Base-by-base conservation (phyloP, 2,329 filamentous ascomycete genomes). In the Nothopassalora personata region DNA sequence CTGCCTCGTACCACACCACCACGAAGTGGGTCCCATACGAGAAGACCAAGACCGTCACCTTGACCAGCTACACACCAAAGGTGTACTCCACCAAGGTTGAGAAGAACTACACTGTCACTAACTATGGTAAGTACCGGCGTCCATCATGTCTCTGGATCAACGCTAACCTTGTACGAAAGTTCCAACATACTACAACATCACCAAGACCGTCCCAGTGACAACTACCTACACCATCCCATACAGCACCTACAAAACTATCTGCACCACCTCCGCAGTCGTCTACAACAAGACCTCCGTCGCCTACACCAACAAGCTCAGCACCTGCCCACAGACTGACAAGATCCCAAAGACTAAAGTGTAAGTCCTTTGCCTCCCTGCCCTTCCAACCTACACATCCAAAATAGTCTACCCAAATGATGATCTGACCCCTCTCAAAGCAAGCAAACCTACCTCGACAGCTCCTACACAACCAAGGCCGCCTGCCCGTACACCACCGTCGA, bases 141-240 rank as follows among this genome's bases (percentile, higher is more conserved):
- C 13, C 7, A 27, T n/a, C 13, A 11, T 53, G 8, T 13, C 23
- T 4, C 4, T 53, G 15, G 31, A 47, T 34, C 36, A 8, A 28
- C 19, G 7, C n/a, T 28, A 9, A 56, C 47, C 7, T 30, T 13
- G 15, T 2, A 18, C 18, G 19, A 2, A 23, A 54, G 54, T 60
- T 28, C 59, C 59, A 36, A 34, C 59, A 34, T 47, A 53, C 45
- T 60, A 63, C 56, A 56, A 58, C 19, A 47, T 59, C 53, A 63
- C 61, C 50, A 60, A 57, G 58, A 60, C 58, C 11, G 49, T 60
- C 15, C 60, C 60, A 36, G 23, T 51, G 43, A 60, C 58, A 6
- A 60, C 53, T 30, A 63, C 58, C 27, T 43, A 60, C 58, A 63
- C 58, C 8, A 53, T 60, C n/a, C 61, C 61, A 53, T 59, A 60